phyloP scores from a whole-genome alignment of 352 stramenopile species.

The Globisporangium mamillatum region DNA sequence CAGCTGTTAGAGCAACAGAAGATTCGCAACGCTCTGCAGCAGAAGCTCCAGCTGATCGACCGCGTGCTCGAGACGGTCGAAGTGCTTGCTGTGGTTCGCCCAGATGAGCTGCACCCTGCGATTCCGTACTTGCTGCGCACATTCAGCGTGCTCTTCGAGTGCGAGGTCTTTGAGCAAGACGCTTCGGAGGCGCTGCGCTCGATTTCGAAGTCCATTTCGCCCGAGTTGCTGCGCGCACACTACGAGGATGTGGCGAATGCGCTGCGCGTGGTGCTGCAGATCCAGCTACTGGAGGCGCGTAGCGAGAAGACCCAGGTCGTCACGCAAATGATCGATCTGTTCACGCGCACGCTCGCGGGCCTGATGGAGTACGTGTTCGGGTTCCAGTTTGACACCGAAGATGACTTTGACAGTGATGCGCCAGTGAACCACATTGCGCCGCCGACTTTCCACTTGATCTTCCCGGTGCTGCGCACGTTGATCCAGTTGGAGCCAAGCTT shows the following conservation, averaged over 20 bases:
- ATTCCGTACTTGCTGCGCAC: slow-evolving; percentile 64
- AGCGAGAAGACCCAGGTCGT: slow-evolving; percentile 41
- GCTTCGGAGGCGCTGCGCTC: slow-evolving; percentile 35
- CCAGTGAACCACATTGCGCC: slow-evolving; percentile 67
- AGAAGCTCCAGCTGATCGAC: slow-evolving; percentile 38
- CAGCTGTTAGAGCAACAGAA: slow-evolving; percentile 59
- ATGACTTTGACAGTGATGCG: slow-evolving; percentile 65
- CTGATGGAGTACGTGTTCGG: slow-evolving; percentile 82
- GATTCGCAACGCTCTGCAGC: slow-evolving; percentile 43
- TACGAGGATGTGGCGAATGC: slow-evolving; percentile 62
- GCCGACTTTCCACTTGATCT: slow-evolving; percentile 76
- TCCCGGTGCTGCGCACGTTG: slow-evolving; percentile 64
- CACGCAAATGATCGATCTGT: slow-evolving; percentile 40
- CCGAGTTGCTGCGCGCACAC: slow-evolving; percentile 56
- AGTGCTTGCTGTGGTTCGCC: slow-evolving; percentile 50
- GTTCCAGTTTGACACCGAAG: slow-evolving; percentile 77
- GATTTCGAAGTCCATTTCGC: slow-evolving; percentile 61
- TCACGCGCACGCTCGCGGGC: slow-evolving; percentile 52
- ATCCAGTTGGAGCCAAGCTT: slow-evolving; percentile 48
- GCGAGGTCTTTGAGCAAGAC: slow-evolving; percentile 47
- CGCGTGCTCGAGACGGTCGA: slow-evolving; percentile 57
- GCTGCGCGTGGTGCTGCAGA: slow-evolving; percentile 49
- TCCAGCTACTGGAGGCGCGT: slow-evolving; percentile 36
- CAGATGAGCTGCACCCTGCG: slow-evolving; percentile 72
- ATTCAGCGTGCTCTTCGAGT: slow-evolving; percentile 51